phyloP scores from a whole-genome alignment of 768 basidiomycete species.

The Psilocybe azurescens region DNA sequence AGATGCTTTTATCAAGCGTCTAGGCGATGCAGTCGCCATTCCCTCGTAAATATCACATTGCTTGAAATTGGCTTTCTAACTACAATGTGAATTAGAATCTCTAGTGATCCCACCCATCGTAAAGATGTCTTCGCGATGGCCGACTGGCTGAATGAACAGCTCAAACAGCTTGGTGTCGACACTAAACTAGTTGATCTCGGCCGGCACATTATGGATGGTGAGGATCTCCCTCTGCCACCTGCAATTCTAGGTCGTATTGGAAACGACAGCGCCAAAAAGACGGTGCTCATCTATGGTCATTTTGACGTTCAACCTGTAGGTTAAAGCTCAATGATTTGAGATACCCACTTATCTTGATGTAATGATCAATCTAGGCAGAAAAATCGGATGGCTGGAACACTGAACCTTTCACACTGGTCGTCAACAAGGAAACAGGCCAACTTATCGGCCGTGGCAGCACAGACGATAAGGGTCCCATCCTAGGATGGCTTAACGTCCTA shows the following conservation, averaged over 20 bases:
- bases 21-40: slow-evolving; percentile 83
- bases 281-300: slow-evolving; percentile 91
- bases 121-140: slow-evolving; percentile 87
- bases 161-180: slow-evolving; percentile 78
- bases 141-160: slow-evolving; percentile 75
- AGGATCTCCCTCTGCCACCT: slow-evolving; percentile 78
- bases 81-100: slow-evolving; percentile 51
- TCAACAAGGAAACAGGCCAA: slow-evolving; percentile 49
- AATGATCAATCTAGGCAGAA: slow-evolving; percentile 35
- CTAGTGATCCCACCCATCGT: slow-evolving; percentile 73
- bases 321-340: not conserved
- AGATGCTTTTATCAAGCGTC: slow-evolving; percentile 75
- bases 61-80: not conserved
- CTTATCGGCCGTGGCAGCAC: slow-evolving; percentile 87
- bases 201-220: slow-evolving; percentile 66
- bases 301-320: slow-evolving; percentile 92
- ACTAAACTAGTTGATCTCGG: slow-evolving; percentile 81
- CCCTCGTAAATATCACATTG: slow-evolving; percentile 59
- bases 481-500: slow-evolving; percentile 90
- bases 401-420: slow-evolving; percentile 79
- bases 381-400: slow-evolving; percentile 85
- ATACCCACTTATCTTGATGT: not conserved
- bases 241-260: slow-evolving; percentile 85
- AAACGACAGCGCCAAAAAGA: slow-evolving; percentile 88
- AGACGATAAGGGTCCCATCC: slow-evolving; percentile 90